These are phyloP conservation scores for Neonectria sp. DNA, from an alignment of 2,329 filamentous ascomycete species.

Conservation along the genomic window DNA sequence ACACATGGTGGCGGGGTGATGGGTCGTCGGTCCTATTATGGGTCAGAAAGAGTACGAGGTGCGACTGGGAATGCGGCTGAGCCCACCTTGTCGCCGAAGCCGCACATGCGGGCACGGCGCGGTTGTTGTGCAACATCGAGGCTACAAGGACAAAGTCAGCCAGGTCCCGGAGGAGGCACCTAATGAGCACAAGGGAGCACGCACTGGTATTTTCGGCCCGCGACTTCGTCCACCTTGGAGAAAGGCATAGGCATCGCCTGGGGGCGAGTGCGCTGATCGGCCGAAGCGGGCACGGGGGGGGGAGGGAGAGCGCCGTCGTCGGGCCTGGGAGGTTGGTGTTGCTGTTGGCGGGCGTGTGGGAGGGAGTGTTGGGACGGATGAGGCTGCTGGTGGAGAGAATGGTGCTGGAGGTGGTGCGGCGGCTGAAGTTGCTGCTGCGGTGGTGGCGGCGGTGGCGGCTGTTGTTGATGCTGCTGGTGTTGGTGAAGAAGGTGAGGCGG, in stretches of 20 bases:
- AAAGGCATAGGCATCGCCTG: constrained; percentile 46
- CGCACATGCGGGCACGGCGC: constrained; percentile 95
- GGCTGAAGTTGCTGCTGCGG: constrained; percentile 16
- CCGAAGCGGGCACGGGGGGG: constrained; percentile 34
- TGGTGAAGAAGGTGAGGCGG: constrained; percentile 32
- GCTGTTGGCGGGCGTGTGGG: constrained; percentile 44
- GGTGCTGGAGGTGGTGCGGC: constrained; percentile 36
- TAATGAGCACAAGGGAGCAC: constrained; percentile 26
- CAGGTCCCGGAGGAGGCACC: background rate
- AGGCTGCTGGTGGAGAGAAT: constrained; percentile 42
- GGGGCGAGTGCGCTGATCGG: constrained; percentile 34
- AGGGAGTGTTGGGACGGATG: constrained; percentile 44
- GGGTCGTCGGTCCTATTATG: constrained; percentile 84
- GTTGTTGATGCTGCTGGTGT: constrained; percentile 37
- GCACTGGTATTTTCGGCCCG: constrained; percentile 55
- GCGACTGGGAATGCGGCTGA: constrained; percentile 1
- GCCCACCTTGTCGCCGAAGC: constrained; percentile 95
- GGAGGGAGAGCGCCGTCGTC: constrained; percentile 41
- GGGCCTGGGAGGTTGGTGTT: constrained; percentile 40
- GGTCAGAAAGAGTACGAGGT: constrained; percentile 23
- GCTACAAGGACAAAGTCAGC: constrained; percentile 56
- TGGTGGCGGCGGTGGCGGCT: constrained; percentile 34
- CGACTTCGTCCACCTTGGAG: constrained; percentile 53
- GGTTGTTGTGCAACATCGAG: constrained; percentile 92
- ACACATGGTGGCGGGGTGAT: constrained; percentile 97